Conservation (phyloP, 441 rosid genomes). For the Populus hybrid region DNA sequence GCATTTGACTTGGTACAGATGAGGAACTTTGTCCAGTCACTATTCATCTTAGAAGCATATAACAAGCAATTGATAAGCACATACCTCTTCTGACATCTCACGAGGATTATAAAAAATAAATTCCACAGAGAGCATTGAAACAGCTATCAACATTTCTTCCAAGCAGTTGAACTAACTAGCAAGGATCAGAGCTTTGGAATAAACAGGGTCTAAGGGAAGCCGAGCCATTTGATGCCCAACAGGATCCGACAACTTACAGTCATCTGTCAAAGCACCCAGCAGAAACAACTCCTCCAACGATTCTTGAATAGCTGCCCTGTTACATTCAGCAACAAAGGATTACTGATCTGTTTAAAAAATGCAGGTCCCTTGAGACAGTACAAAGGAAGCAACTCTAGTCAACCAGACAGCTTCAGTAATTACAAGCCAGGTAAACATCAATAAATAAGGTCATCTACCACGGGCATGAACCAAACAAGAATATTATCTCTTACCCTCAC, state of each 20-base stretch:
- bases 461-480: background rate
- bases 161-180: constrained; percentile 85
- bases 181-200: constrained; percentile 78
- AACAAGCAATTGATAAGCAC: background rate
- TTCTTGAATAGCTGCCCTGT: constrained; percentile 73
- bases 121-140: constrained; percentile 88
- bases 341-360: background rate
- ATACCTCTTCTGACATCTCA: constrained; percentile 76
- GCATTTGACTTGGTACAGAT: background rate
- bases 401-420: background rate
- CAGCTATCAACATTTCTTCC: constrained; percentile 90
- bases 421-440: background rate
- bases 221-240: constrained; percentile 88
- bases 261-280: constrained; percentile 92
- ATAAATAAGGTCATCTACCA: background rate
- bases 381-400: background rate
- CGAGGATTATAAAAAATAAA: constrained; percentile 80
- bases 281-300: constrained; percentile 76
- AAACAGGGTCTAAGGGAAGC: constrained; percentile 83
- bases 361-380: background rate
- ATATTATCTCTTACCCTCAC: background rate
- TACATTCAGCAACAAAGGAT: constrained; percentile 2
- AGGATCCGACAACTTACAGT: constrained; percentile 76
- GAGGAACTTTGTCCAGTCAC: background rate
- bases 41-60: background rate